Conservation (phyloP, 257 asterid species). For the Plantago ovata region DNA sequence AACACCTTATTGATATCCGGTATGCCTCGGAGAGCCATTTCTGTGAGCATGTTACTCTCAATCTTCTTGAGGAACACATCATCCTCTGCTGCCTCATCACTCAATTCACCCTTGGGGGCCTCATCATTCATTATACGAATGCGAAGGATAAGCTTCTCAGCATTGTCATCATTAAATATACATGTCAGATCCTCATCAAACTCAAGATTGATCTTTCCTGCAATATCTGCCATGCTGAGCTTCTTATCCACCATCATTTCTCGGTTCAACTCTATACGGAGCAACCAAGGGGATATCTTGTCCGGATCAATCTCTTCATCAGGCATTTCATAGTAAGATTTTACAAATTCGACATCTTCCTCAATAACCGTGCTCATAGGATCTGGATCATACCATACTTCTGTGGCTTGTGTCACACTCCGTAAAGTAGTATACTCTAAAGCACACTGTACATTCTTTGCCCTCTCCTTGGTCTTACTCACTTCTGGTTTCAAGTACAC, state of each 20-base stretch:
- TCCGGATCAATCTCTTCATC: slow-evolving; percentile 96
- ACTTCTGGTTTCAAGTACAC: slow-evolving; percentile 82
- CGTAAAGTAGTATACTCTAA: slow-evolving; percentile 91
- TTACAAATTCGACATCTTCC: slow-evolving; percentile 93
- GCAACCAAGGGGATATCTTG: slow-evolving; percentile 99
- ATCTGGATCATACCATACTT: slow-evolving; percentile 99
- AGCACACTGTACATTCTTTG: slow-evolving; percentile 96
- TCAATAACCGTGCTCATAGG: slow-evolving; percentile 86
- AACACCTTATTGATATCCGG: slow-evolving; percentile 98
- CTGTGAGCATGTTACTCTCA: slow-evolving; percentile 96
- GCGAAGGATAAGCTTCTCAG: slow-evolving; percentile 94
- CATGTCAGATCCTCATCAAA: slow-evolving; percentile 91
- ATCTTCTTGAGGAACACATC: slow-evolving; percentile 97
- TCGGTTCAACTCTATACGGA: slow-evolving; percentile 86
- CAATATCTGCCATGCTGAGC: slow-evolving; percentile 98
- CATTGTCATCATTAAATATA: slow-evolving; percentile 94
- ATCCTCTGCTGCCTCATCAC: slow-evolving; percentile 93
- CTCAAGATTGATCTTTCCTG: slow-evolving; percentile 91
- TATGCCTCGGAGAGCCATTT: slow-evolving; percentile 98
- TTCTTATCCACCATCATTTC: slow-evolving; percentile 99
- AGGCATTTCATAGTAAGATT: slow-evolving; percentile 95
- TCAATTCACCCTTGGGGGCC: slow-evolving; percentile 89
- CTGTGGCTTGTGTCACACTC: slow-evolving; percentile 97
- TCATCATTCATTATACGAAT: slow-evolving; percentile 98
- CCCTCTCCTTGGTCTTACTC: slow-evolving; percentile 78